A percentile compares a stretch with the other conserved stretches of the same genome.
Conservation (phyloP, 148 eudicot species). For the Persicaria tinctoria region DNA sequence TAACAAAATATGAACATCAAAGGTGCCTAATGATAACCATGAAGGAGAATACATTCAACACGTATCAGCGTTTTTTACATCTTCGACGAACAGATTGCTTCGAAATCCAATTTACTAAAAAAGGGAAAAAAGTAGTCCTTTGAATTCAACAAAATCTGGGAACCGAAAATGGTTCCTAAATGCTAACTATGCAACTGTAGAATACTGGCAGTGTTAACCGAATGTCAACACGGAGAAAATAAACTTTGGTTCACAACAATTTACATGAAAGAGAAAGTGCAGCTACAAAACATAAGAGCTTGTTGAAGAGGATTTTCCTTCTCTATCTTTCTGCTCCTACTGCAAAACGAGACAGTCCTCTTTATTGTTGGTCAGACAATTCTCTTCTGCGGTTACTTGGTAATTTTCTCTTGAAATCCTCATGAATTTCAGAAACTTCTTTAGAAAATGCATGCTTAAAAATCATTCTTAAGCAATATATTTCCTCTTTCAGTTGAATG, state of each 20-base stretch:
- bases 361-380: not conserved
- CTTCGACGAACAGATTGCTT: too few species aligned
- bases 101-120: not conserved
- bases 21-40: too few species aligned
- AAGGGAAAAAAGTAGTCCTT: not conserved
- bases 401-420: not conserved
- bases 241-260: not conserved
- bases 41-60: too few species aligned
- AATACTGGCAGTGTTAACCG: not conserved
- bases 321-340: not conserved
- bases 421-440: not conserved
- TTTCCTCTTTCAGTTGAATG: not conserved
- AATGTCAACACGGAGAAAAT: not conserved
- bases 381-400: constrained; percentile 1
- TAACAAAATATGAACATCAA: too few species aligned
- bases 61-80: too few species aligned
- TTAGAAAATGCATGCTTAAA: not conserved
- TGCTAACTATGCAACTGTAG: not conserved
- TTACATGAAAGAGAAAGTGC: not conserved
- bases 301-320: not conserved
- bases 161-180: not conserved
- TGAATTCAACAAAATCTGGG: not conserved
- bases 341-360: not conserved
- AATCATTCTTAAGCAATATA: not conserved
- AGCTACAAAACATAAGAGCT: not conserved